Evolutionary conservation across 352 stramenopile genomes (phyloP).

Genomic region (Phytophthora fragariae): DNA sequence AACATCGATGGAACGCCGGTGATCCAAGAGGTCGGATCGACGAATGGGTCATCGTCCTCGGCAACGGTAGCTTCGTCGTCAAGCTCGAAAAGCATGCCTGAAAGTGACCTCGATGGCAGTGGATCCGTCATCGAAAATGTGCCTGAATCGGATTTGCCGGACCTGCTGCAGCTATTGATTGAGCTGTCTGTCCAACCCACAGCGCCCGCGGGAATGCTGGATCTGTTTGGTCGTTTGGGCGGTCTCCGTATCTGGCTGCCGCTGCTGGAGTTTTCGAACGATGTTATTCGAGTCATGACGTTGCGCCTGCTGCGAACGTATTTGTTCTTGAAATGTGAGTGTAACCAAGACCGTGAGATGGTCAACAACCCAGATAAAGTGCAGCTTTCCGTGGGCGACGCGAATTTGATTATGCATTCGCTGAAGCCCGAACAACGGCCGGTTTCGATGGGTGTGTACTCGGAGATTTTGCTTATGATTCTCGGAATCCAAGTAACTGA

Average conservation of each 20-base stretch:
- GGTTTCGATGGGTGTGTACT: constrained; percentile 83
- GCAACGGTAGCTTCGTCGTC: constrained; percentile 46
- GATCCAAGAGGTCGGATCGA: constrained; percentile 54
- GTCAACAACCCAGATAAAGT: constrained; percentile 75
- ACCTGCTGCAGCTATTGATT: constrained; percentile 81
- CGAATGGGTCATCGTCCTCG: constrained; percentile 48
- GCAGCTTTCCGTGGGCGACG: constrained; percentile 78
- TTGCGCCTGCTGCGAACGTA: constrained; percentile 82
- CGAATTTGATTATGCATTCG: constrained; percentile 84
- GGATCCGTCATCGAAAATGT: constrained; percentile 80
- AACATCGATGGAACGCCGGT: constrained; percentile 69
- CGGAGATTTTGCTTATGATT: constrained; percentile 79
- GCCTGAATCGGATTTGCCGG: constrained; percentile 71
- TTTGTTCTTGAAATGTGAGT: constrained; percentile 80
- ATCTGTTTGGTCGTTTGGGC: constrained; percentile 78
- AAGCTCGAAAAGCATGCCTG: constrained; percentile 61
- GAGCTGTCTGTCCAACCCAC: constrained; percentile 79
- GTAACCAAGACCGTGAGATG: constrained; percentile 67
- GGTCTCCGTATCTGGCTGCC: constrained; percentile 86
- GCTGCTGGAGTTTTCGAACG: constrained; percentile 75
- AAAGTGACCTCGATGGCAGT: constrained; percentile 70
- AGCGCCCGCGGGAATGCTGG: constrained; percentile 71
- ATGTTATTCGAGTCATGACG: constrained; percentile 84
- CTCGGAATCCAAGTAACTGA: constrained; percentile 76
- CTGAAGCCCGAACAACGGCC: constrained; percentile 72